Conservation (phyloP, 768 basidiomycete species). For the Boletus patriciae region DNA sequence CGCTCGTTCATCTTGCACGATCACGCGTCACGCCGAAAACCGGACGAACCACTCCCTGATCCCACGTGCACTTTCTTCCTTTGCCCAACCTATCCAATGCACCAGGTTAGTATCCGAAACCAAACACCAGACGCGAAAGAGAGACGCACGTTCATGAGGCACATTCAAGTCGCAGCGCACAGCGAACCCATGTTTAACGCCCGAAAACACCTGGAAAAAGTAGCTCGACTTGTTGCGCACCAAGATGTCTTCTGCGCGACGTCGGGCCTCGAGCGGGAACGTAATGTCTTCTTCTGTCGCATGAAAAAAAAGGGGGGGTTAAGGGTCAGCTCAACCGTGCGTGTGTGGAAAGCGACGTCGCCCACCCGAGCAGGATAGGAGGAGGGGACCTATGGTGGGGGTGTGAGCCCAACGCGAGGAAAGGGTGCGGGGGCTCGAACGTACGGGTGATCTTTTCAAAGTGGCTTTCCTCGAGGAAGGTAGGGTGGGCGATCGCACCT, state of each 20-base stretch:
- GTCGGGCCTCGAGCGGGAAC: conserved; percentile 49
- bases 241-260: conserved; percentile 56
- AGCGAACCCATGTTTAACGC: conserved; percentile 33
- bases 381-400: conserved; percentile 11
- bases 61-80: conserved; percentile 53
- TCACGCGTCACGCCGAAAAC: conserved; percentile 25
- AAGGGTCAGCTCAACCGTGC: not conserved
- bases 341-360: not conserved
- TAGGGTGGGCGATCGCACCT: conserved; percentile 55
- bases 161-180: conserved; percentile 15
- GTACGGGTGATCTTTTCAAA: conserved; percentile 48
- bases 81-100: conserved; percentile 50
- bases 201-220: conserved; percentile 55
- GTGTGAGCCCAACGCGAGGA: not conserved
- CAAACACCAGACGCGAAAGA: no score
- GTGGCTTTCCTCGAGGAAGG: conserved; percentile 50
- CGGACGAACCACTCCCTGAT: conserved; percentile 49
- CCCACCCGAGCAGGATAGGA: conserved; percentile 28
- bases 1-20: no score
- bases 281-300: conserved; percentile 48
- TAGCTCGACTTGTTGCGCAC: conserved; percentile 48
- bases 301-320: no score
- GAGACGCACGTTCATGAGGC: conserved; percentile 20
- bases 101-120: not conserved
- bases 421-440: conserved; percentile 8